Conservation (phyloP, 768 basidiomycete species). For the Mycena galericulata region DNA sequence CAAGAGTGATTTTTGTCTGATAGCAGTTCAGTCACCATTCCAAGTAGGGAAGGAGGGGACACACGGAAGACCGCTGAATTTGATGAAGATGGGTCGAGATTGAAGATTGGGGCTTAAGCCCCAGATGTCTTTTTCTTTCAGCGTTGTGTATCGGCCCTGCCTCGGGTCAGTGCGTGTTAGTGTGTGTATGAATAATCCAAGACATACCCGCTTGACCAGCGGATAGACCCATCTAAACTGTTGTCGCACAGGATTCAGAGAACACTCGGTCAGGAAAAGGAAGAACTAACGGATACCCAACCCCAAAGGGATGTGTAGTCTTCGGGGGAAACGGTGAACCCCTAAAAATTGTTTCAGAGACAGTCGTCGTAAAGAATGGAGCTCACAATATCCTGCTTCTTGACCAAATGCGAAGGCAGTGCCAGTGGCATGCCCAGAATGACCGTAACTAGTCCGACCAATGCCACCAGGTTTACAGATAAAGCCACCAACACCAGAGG, state of each 20-base stretch:
- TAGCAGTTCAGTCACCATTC: neutral
- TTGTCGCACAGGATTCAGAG: neutral
- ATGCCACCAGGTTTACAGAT: conserved; percentile 56
- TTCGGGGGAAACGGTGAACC: conserved; percentile 71
- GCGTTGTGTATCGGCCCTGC: conserved; percentile 62
- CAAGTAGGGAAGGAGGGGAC: neutral
- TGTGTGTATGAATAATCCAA: neutral
- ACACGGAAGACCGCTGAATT: conserved; percentile 48
- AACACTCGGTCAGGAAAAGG: conserved; percentile 63
- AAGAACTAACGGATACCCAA: conserved; percentile 80
- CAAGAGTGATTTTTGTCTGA: conserved; percentile 16
- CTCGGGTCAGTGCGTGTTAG: neutral
- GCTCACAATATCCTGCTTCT: conserved; percentile 73
- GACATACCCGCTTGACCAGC: conserved; percentile 61
- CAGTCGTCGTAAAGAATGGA: neutral
- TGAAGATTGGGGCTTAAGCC: conserved; percentile 74
- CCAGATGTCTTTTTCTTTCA: conserved; percentile 83
- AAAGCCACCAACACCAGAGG: conserved; percentile 43
- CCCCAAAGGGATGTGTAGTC: conserved; percentile 80
- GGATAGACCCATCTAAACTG: conserved; percentile 77
- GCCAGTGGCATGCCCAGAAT: conserved; percentile 71
- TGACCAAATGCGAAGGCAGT: conserved; percentile 55
- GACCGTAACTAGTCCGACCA: conserved; percentile 57
- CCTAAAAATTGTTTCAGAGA: conserved; percentile 52
- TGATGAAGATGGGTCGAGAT: conserved; percentile 72